These are phyloP conservation scores for Oidium heveae DNA, from an alignment of 2,329 filamentous ascomycete species.

Conservation along the genomic window DNA sequence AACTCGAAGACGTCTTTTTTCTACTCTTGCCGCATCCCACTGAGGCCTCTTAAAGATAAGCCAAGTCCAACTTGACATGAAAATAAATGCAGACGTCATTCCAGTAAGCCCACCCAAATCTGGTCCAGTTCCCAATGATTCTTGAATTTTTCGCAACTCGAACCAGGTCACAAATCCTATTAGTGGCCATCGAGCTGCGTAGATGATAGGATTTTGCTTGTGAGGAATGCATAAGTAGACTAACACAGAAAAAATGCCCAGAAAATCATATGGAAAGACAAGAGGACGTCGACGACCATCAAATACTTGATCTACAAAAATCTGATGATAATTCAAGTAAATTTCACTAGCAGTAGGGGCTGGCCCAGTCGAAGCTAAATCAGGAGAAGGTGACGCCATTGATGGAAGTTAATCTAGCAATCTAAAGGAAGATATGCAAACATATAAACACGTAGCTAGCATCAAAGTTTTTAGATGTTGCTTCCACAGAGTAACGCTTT, in stretches of 20 bases:
- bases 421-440: too few relatives aligned
- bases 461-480: too few relatives aligned
- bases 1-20: constrained; percentile 9
- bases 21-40: constrained; percentile 24
- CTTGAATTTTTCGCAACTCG: constrained; percentile 18
- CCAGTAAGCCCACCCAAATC: constrained; percentile 25
- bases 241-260: constrained; percentile 22
- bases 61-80: constrained; percentile 22
- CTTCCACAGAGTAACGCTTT: too few relatives aligned
- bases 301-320: constrained; percentile 16
- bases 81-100: constrained; percentile 23
- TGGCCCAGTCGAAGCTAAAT: constrained; percentile 5
- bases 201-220: constrained; percentile 23
- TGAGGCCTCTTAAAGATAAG: constrained; percentile 30
- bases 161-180: constrained; percentile 19
- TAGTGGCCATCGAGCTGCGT: constrained; percentile 24
- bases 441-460: too few relatives aligned
- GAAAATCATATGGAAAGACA: constrained; percentile 26
- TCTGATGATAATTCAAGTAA: constrained; percentile 14
- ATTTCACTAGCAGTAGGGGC: constrained; percentile 7
- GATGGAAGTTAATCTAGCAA: too few relatives aligned
- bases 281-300: constrained; percentile 21
- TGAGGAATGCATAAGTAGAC: constrained; percentile 32
- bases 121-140: constrained; percentile 24
- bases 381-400: constrained; percentile 6